A percentile compares a stretch with the other conserved stretches of the same genome.
Conservation (phyloP, 2,329 filamentous ascomycete species). For the Talaromyces funiculosus region DNA sequence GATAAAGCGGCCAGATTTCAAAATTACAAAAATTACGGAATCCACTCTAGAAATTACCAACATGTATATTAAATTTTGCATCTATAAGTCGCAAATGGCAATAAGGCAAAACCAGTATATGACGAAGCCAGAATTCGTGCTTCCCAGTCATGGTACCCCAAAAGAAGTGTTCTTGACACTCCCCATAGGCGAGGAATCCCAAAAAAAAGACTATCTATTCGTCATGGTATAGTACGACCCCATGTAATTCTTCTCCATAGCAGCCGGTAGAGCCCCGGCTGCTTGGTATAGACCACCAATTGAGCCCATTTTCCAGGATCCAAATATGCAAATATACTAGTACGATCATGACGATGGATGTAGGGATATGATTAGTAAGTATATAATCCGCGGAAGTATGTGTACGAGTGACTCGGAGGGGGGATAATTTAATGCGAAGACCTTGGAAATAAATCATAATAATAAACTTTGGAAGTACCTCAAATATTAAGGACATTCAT, state of each 20-base stretch:
- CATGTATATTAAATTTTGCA: background rate
- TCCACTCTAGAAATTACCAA: background rate
- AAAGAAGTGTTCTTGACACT: too few species aligned
- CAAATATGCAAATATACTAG: background rate
- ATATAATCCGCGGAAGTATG: background rate
- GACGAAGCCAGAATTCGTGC: background rate
- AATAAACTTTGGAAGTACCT: background rate
- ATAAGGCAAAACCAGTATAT: too few species aligned
- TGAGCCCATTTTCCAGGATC: background rate
- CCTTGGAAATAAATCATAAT: too few species aligned
- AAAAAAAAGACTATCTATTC: background rate
- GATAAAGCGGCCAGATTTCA: background rate
- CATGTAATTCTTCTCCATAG: background rate
- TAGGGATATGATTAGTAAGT: background rate
- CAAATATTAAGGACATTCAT: background rate
- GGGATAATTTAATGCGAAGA: background rate
- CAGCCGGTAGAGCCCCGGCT: background rate
- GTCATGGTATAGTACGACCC: background rate
- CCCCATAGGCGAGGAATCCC: too few species aligned
- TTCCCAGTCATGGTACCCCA: background rate
- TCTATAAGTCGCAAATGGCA: background rate
- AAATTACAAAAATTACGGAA: background rate
- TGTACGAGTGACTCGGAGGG: background rate
- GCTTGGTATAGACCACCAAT: background rate
- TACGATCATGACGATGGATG: background rate